Evolutionary conservation across 2,329 filamentous ascomycete genomes (phyloP).

Genomic region (Hypocrella siamensis): DNA sequence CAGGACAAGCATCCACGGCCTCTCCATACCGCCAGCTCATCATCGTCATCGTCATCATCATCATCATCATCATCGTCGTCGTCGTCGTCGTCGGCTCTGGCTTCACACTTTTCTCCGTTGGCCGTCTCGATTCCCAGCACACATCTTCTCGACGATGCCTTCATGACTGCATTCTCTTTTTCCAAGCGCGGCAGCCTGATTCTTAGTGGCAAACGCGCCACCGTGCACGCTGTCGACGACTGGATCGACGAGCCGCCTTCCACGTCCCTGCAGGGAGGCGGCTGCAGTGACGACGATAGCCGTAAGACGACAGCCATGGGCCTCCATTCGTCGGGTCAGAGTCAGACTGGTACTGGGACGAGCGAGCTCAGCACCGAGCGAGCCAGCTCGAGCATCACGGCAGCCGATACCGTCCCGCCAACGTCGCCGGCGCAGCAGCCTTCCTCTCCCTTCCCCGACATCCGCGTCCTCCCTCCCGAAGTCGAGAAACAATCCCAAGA

Average conservation of each 20-base stretch:
- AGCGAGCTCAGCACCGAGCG: slow-evolving; percentile 1
- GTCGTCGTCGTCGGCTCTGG: slow-evolving; percentile 11
- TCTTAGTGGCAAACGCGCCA: slow-evolving; percentile 31
- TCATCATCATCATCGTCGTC: slow-evolving; percentile 3
- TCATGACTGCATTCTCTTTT: slow-evolving; percentile 40
- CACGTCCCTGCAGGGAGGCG: not conserved
- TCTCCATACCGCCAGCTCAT: no score
- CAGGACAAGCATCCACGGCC: no score
- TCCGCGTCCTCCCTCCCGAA: slow-evolving; percentile 37
- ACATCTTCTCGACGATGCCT: slow-evolving; percentile 40
- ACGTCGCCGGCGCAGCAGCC: slow-evolving; percentile 2
- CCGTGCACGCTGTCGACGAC: slow-evolving; percentile 7
- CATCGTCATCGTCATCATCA: not conserved
- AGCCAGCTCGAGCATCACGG: not conserved
- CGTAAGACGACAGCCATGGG: no score
- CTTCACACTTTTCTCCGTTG: slow-evolving; percentile 31
- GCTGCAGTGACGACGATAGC: slow-evolving; percentile 1
- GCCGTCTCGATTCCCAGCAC: slow-evolving; percentile 40
- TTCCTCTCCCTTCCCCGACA: slow-evolving; percentile 11
- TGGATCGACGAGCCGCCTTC: slow-evolving; percentile 4
- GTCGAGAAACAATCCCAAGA: slow-evolving; percentile 49
- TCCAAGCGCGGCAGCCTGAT: slow-evolving; percentile 50
- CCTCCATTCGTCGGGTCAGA: no score
- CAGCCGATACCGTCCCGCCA: not conserved
- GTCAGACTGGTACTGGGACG: no score